Percentiles rank a stretch among this genome's conserved stretches.
Evolutionary conservation across 345 rosid genomes (phyloP).

Genomic region (Excoecaria agallocha): DNA sequence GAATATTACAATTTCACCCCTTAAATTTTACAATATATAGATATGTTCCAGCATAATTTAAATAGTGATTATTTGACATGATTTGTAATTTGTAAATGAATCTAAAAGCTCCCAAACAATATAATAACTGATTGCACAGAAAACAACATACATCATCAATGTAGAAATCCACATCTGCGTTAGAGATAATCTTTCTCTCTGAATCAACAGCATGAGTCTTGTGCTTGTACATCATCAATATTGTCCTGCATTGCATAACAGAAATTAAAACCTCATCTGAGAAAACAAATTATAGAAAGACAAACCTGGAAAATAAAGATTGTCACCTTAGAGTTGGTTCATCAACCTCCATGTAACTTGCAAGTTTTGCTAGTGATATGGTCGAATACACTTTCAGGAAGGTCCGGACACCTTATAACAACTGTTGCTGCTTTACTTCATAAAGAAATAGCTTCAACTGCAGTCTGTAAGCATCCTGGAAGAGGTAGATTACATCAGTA

Average conservation of each 20-base stretch:
- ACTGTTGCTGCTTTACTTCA: constrained; percentile 94
- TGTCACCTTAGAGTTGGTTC: constrained; percentile 77
- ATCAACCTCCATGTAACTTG: constrained; percentile 91
- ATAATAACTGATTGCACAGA: neutral
- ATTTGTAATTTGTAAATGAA: neutral
- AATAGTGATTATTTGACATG: neutral
- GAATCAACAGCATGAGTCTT: constrained; percentile 89
- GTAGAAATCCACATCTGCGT: constrained; percentile 92
- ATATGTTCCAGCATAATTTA: neutral
- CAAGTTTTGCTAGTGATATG: constrained; percentile 77
- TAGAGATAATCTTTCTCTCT: constrained; percentile 70
- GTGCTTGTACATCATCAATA: constrained; percentile 91
- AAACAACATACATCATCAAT: constrained; percentile 62
- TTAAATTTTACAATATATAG: neutral
- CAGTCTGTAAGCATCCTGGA: constrained; percentile 91
- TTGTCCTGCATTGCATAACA: constrained; percentile 52
- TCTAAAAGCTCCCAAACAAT: neutral
- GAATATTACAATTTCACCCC: neutral
- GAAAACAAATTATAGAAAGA: neutral
- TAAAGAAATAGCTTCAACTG: constrained; percentile 91
- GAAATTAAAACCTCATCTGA: neutral
- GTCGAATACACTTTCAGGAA: constrained; percentile 88
- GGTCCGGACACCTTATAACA: constrained; percentile 74
- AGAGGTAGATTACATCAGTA: constrained; percentile 4
- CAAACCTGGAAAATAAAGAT: neutral